Base-by-base conservation (phyloP, 2,329 filamentous ascomycete genomes). In the Leptoxyphium fumago region DNA sequence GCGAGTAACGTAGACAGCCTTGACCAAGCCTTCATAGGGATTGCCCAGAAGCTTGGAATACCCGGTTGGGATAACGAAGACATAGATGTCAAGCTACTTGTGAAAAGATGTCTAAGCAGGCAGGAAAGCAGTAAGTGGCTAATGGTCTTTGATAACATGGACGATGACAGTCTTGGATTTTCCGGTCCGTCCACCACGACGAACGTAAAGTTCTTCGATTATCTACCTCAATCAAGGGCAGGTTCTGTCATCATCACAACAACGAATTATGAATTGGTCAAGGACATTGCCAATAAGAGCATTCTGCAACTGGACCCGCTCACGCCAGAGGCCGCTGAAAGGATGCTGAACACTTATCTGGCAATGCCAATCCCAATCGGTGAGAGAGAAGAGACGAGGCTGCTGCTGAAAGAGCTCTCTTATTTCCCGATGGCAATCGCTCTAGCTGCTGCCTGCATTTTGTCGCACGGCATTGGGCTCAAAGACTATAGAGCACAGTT, bases 101-200 rank as follows among this genome's bases (percentile, higher is more conserved):
- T 62, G 1, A 41, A 48, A 39, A 42, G 50, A 17, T 51, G 55
- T 54, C 52, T 64, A 7, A 46, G 43, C 28, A 44, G 54, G 17
- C 49, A 50, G 28, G 18, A 36, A 2, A 54, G 52, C 43, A 54
- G 55, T 2, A 43, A 38, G 13, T 62, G 58, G 59, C 40, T 61
- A 5, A 45, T 63, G 36, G 51, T 63, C 7, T 34, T 62, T 6
- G 60, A 63, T 38, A 61, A 60, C 32, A 52, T 52, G 4, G 58
- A 61, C 32, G 49, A 58, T 36, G 17, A 17, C 3, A 36, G 17
- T 28, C 39, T 18, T 15, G 15, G 5, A 36, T 36, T 15, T 36
- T 13, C 32, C 15, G 32, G 3, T 9, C 21, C 32, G 9, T 36
- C 32, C 15, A 5, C 15, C 4, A 36, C 32, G 32, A 13, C 15